These are phyloP conservation scores for Botrytis pseudocinerea DNA, from an alignment of 2,329 filamentous ascomycete species.

Conservation along the genomic window DNA sequence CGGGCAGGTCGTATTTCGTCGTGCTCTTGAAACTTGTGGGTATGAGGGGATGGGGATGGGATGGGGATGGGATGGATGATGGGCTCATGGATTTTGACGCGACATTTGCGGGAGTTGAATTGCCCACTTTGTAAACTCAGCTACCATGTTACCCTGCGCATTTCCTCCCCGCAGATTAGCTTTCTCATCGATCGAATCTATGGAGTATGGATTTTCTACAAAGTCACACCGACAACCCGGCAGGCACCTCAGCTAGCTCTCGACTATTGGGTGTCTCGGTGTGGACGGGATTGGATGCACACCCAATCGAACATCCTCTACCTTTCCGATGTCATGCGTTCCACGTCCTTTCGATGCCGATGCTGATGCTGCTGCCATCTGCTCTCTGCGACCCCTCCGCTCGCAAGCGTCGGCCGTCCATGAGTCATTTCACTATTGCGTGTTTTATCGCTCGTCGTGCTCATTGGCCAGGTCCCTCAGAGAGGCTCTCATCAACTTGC, in stretches of 20 bases:
- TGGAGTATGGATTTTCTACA: background rate
- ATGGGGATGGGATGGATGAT: background rate
- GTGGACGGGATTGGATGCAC: background rate
- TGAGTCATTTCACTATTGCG: background rate
- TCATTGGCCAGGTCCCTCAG: background rate
- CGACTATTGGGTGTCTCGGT: background rate
- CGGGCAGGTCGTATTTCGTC: background rate
- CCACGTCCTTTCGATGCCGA: background rate
- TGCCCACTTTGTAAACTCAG: background rate
- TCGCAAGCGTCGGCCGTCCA: background rate
- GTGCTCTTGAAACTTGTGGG: background rate
- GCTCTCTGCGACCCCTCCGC: background rate
- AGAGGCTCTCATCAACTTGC: background rate
- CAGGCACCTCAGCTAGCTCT: background rate
- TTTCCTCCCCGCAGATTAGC: background rate
- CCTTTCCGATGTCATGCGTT: background rate
- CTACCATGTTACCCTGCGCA: background rate
- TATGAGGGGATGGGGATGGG: background rate
- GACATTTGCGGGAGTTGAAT: background rate
- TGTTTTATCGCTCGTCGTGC: background rate
- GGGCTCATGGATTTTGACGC: slow-evolving; percentile 1
- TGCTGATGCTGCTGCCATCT: background rate
- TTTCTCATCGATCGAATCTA: background rate
- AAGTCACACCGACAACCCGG: background rate
- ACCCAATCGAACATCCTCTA: background rate